phyloP scores from a whole-genome alignment of 805 yeast genomes.

The Sungouiozyma intestinalis region DNA sequence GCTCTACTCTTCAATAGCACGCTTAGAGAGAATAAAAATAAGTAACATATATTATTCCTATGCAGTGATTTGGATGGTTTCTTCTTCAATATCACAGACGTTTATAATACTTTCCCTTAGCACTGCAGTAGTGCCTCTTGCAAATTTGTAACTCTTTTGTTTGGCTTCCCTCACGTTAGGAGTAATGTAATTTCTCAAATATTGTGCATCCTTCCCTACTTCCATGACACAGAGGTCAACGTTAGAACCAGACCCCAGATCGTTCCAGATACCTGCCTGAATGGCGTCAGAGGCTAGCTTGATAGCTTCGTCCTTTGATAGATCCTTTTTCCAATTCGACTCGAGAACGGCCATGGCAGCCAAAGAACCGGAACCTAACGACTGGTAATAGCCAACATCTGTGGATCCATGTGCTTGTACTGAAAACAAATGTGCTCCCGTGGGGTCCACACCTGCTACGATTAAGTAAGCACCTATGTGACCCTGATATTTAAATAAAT shows the following conservation, averaged over 20 bases:
- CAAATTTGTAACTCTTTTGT: conserved; percentile 73
- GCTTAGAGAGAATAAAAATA: no score
- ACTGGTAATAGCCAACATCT: conserved; percentile 86
- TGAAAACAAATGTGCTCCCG: conserved; percentile 87
- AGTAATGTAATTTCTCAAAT: conserved; percentile 76
- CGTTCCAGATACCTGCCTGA: conserved; percentile 98
- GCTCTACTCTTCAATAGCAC: no score
- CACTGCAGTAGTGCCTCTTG: conserved; percentile 89
- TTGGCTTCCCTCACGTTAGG: conserved; percentile 84
- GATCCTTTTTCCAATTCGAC: conserved; percentile 68
- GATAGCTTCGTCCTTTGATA: conserved; percentile 85
- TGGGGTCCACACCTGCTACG: conserved; percentile 96
- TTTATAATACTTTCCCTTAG: conserved; percentile 57
- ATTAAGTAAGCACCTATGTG: conserved; percentile 94
- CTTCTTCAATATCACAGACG: conserved; percentile 60
- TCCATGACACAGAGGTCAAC: conserved; percentile 98
- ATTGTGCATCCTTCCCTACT: conserved; percentile 74
- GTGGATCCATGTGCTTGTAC: conserved; percentile 98
- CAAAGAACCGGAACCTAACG: conserved; percentile 92
- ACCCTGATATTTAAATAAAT: conserved; percentile 93
- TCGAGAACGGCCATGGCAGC: conserved; percentile 98
- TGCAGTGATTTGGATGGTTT: conserved; percentile 34
- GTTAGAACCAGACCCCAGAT: conserved; percentile 96
- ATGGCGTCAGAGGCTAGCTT: conserved; percentile 85
- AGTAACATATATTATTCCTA: no score